phyloP scores from a whole-genome alignment of 2,329 filamentous ascomycete genomes.

The Fusarium beomiforme region DNA sequence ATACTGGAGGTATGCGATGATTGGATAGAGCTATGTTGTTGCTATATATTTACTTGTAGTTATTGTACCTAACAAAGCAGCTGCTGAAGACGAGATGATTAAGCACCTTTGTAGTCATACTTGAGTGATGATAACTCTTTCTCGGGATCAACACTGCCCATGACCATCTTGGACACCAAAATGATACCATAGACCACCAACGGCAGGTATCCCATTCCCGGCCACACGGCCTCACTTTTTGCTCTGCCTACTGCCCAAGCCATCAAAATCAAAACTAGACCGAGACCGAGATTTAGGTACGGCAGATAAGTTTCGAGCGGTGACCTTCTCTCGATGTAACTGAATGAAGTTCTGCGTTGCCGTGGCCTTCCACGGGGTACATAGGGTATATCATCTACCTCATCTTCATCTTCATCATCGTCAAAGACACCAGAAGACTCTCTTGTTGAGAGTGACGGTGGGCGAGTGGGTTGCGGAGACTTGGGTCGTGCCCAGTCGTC shows the following conservation, averaged over 20 bases:
- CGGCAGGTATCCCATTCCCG: constrained; percentile 62
- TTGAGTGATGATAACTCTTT: constrained; percentile 68
- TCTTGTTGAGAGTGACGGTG: constrained; percentile 33
- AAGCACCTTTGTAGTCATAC: constrained; percentile 76
- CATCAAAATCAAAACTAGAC: constrained; percentile 59
- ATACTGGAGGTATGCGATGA: neutral
- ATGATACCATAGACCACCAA: constrained; percentile 69
- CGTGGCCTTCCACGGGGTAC: constrained; percentile 24
- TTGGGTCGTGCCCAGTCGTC: constrained; percentile 55
- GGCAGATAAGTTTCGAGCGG: constrained; percentile 69
- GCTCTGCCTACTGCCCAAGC: constrained; percentile 52
- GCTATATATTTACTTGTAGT: neutral
- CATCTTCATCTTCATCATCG: constrained; percentile 36
- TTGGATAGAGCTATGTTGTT: constrained; percentile 19
- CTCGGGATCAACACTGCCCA: constrained; percentile 75
- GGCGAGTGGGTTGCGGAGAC: constrained; percentile 40
- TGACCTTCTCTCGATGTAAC: constrained; percentile 37
- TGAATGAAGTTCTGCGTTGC: constrained; percentile 36
- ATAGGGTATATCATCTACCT: constrained; percentile 21
- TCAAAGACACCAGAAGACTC: constrained; percentile 19
- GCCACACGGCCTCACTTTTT: constrained; percentile 49
- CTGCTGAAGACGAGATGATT: constrained; percentile 3
- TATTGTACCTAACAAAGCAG: neutral
- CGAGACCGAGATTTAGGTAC: constrained; percentile 68
- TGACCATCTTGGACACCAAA: constrained; percentile 70